A percentile compares a stretch with the other conserved stretches of the same genome.
Evolutionary conservation across 2,329 filamentous ascomycete species (phyloP).

Genomic region (Diaporthe citriasiana): DNA sequence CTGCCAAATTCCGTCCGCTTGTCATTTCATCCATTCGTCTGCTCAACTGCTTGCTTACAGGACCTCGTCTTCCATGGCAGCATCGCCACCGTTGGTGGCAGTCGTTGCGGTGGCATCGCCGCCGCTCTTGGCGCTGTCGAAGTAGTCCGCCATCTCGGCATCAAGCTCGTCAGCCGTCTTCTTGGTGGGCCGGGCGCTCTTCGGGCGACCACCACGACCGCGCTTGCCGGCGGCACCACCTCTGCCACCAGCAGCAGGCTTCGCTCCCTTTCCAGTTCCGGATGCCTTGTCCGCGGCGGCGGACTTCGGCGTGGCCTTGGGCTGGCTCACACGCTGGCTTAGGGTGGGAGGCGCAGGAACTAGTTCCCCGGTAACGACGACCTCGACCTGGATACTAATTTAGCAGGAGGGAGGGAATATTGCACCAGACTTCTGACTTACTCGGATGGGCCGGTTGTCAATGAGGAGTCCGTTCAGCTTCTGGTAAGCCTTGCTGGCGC

Average conservation of each 20-base stretch:
- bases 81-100: conserved; percentile 63
- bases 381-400: conserved; percentile 77
- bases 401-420: conserved; percentile 36
- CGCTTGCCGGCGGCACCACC: conserved; percentile 63
- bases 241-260: conserved; percentile 59
- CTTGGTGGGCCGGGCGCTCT: conserved; percentile 77
- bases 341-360: conserved; percentile 78
- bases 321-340: conserved; percentile 83
- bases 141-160: conserved; percentile 98
- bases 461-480: conserved; percentile 91
- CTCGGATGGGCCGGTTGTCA: conserved; percentile 92
- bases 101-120: conserved; percentile 63
- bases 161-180: conserved; percentile 98
- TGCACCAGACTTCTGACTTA: conserved; percentile 55
- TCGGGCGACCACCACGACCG: conserved; percentile 61
- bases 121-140: conserved; percentile 64
- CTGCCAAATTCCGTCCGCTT: background rate
- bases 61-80: conserved; percentile 77
- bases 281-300: conserved; percentile 81
- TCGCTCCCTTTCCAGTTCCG: conserved; percentile 62
- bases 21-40: background rate
- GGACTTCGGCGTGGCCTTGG: conserved; percentile 84
- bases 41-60: conserved; percentile 52
- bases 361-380: conserved; percentile 83
- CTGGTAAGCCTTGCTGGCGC: conserved; percentile 86